Evolutionary conservation across 2,329 filamentous ascomycete genomes (phyloP).

Genomic region (Trichoderma sp.): DNA sequence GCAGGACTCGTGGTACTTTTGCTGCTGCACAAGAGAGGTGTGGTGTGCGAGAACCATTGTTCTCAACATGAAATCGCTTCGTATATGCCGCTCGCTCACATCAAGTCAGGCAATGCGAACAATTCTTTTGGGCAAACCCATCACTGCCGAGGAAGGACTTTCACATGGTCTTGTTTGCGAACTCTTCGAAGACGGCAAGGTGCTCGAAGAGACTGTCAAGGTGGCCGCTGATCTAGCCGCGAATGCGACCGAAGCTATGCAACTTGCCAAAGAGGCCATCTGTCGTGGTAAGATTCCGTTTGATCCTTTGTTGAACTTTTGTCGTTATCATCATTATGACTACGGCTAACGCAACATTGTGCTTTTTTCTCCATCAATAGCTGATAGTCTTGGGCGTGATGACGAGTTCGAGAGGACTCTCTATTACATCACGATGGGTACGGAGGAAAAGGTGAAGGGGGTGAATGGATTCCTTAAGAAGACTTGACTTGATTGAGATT

Average conservation of each 20-base stretch:
- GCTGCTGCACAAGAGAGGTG: background rate
- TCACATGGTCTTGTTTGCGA: slow-evolving; percentile 30
- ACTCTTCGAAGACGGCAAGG: slow-evolving; percentile 27
- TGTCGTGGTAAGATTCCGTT: slow-evolving; percentile 28
- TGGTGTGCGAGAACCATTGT: slow-evolving; percentile 4
- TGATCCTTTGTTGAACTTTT: slow-evolving; percentile 4
- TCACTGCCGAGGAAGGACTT: slow-evolving; percentile 29
- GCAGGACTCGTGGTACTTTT: slow-evolving; percentile 4
- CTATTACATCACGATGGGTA: slow-evolving; percentile 38
- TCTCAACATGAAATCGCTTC: background rate
- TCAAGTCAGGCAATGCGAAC: slow-evolving; percentile 32
- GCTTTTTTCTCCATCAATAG: slow-evolving; percentile 19
- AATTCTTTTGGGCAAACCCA: slow-evolving; percentile 30
- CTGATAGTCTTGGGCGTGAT: slow-evolving; percentile 30
- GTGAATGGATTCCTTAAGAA: slow-evolving; percentile 33
- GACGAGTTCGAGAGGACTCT: slow-evolving; percentile 36
- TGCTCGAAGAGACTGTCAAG: slow-evolving; percentile 29
- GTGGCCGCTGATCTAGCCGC: slow-evolving; percentile 27
- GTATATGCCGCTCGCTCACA: background rate
- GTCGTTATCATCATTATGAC: background rate
- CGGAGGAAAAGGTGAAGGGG: slow-evolving; percentile 31
- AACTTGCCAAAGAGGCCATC: slow-evolving; percentile 33
- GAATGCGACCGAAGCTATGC: slow-evolving; percentile 28
- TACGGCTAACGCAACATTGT: background rate
- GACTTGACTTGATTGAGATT: background rate